These are phyloP conservation scores for Lepidium campestre DNA, from an alignment of 441 rosid species.

Conservation along the genomic window DNA sequence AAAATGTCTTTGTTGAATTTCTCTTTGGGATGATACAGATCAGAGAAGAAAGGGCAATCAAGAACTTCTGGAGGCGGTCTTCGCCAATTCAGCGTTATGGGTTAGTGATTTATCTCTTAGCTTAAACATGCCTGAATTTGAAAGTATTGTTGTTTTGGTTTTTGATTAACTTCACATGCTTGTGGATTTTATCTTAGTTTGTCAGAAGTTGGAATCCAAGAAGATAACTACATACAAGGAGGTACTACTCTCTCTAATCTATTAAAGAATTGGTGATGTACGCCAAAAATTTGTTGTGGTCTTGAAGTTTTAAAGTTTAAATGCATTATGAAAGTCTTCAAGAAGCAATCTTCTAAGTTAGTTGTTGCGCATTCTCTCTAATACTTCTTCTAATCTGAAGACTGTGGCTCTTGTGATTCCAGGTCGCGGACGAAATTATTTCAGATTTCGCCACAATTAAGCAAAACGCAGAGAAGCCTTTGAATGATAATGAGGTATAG, in stretches of 20 bases:
- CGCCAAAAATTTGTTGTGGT: not conserved
- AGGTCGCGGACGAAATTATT: constrained; percentile 55
- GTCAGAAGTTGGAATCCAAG: constrained; percentile 49
- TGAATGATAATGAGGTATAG: constrained; percentile 48
- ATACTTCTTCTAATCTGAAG: too few species aligned
- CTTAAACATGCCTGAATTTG: not conserved
- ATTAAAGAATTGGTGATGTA: not conserved
- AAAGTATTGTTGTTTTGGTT: not conserved
- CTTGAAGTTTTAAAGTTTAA: not conserved
- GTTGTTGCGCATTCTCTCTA: not conserved
- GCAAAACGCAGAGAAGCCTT: constrained; percentile 29
- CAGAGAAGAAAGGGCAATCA: constrained; percentile 32
- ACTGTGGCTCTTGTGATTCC: constrained; percentile 20
- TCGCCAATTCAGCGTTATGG: constrained; percentile 39
- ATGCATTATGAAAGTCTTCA: not conserved
- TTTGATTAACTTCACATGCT: not conserved
- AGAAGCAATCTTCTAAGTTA: not conserved
- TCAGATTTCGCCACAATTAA: constrained; percentile 41
- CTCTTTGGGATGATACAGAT: not conserved
- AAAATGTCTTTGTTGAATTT: not conserved
- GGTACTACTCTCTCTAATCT: constrained; percentile 21
- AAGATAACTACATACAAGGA: constrained; percentile 49
- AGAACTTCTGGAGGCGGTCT: constrained; percentile 35
- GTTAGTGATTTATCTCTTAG: constrained; percentile 18
- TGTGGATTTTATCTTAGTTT: constrained; percentile 31